Percentiles rank a stretch among this genome's conserved stretches.
Evolutionary conservation across 192 early-diverging fungal species (phyloP).

Genomic region (Coemansia sp.): DNA sequence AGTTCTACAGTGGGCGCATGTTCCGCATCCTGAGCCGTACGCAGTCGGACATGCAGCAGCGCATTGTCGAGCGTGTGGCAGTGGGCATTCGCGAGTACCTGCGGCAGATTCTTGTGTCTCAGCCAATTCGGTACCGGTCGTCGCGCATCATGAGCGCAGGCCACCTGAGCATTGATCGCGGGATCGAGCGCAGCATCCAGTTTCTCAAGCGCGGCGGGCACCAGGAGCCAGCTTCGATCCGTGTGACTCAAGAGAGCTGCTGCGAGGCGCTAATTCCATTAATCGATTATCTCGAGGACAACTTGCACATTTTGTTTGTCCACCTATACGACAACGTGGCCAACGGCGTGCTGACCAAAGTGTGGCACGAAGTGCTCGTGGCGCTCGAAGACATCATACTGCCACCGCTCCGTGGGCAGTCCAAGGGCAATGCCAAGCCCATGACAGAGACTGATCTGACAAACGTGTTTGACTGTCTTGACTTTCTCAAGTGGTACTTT

Average conservation of each 20-base stretch:
- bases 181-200: slow-evolving; percentile 59
- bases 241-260: slow-evolving; percentile 57
- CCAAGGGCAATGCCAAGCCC: slow-evolving; percentile 60
- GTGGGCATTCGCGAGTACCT: slow-evolving; percentile 64
- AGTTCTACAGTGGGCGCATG: slow-evolving; percentile 79
- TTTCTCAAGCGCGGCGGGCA: slow-evolving; percentile 47
- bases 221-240: slow-evolving; percentile 33
- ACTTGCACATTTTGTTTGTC: slow-evolving; percentile 65
- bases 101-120: slow-evolving; percentile 61
- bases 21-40: slow-evolving; percentile 71
- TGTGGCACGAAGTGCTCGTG: slow-evolving; percentile 72
- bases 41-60: slow-evolving; percentile 66
- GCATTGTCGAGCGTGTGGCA: slow-evolving; percentile 73
- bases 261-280: slow-evolving; percentile 68
- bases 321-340: slow-evolving; percentile 67
- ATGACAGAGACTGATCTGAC: slow-evolving; percentile 65
- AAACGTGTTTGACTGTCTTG: slow-evolving; percentile 69
- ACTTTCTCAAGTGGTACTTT: slow-evolving; percentile 72
- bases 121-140: slow-evolving; percentile 38
- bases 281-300: slow-evolving; percentile 74
- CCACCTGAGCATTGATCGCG: slow-evolving; percentile 34
- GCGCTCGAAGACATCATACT: slow-evolving; percentile 69
- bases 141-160: slow-evolving; percentile 23
- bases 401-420: slow-evolving; percentile 65
- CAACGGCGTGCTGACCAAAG: slow-evolving; percentile 62